Percentiles rank a stretch among this genome's conserved stretches.
Evolutionary conservation across 306 rosid genomes (phyloP).

Genomic region (Rosa lucieae): DNA sequence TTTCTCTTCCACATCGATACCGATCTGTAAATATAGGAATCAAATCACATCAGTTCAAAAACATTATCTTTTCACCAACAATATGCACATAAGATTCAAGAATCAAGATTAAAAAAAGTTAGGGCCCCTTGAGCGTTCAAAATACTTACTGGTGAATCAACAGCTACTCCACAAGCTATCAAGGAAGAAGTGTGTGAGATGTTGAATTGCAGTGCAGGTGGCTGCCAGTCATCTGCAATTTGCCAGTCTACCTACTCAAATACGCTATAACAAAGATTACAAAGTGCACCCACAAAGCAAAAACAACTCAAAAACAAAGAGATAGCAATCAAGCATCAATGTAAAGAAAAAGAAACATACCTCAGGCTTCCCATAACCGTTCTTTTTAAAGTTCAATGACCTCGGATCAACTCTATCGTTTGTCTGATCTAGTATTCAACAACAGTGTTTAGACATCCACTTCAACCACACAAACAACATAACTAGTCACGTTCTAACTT

Average conservation of each 20-base stretch:
- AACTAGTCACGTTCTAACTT: neutral
- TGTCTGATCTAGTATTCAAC: slow-evolving; percentile 64
- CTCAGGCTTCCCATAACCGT: slow-evolving; percentile 83
- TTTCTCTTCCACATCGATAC: slow-evolving; percentile 89
- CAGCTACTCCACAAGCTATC: slow-evolving; percentile 88
- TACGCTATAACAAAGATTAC: slow-evolving; percentile 25
- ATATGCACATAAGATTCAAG: slow-evolving; percentile 2
- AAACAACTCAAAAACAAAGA: neutral
- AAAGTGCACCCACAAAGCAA: neutral
- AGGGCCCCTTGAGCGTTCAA: neutral
- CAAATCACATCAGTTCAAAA: slow-evolving; percentile 24
- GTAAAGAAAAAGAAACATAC: slow-evolving; percentile 42
- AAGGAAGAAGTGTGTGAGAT: slow-evolving; percentile 81
- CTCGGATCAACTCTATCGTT: slow-evolving; percentile 57
- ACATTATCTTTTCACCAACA: slow-evolving; percentile 13
- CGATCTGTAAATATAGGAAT: slow-evolving; percentile 53
- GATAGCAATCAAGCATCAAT: slow-evolving; percentile 17
- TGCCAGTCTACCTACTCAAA: slow-evolving; percentile 65
- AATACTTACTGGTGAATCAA: slow-evolving; percentile 61
- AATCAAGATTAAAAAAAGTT: slow-evolving; percentile 3
- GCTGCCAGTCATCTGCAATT: slow-evolving; percentile 47
- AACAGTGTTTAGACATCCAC: slow-evolving; percentile 38
- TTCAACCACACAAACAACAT: slow-evolving; percentile 10
- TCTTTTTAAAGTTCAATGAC: slow-evolving; percentile 68
- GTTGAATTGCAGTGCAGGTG: slow-evolving; percentile 85